A percentile compares a stretch with the other conserved stretches of the same genome.
These are phyloP conservation scores for Tetracentron sinense DNA, from an alignment of 164 flowering plant genomes.

Conservation along the genomic window DNA sequence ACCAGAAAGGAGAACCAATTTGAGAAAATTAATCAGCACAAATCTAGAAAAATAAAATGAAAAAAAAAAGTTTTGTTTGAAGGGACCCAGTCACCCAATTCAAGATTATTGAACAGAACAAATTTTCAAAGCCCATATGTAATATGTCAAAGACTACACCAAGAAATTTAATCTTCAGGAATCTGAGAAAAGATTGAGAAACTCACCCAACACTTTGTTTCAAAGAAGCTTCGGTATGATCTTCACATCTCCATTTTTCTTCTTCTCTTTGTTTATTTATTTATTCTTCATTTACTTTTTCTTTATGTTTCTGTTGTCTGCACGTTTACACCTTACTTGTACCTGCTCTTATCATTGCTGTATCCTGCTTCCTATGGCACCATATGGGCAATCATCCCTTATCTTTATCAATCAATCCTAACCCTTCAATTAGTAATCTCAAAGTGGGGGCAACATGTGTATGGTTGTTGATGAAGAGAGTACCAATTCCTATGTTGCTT, in stretches of 20 bases:
- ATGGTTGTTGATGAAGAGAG: too few relatives aligned
- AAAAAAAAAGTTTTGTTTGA: background rate
- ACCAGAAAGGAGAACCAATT: background rate
- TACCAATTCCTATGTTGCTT: background rate
- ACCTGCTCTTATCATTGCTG: background rate
- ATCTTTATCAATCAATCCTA: background rate
- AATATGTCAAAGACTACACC: background rate
- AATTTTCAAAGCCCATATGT: background rate
- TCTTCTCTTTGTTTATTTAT: background rate
- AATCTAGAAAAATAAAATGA: background rate
- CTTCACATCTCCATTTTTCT: background rate
- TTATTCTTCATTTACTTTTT: too few relatives aligned
- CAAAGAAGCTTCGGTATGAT: background rate
- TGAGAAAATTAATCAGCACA: constrained; percentile 5
- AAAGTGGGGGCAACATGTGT: background rate
- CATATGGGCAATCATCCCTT: background rate
- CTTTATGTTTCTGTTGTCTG: background rate
- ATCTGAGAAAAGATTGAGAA: background rate
- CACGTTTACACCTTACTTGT: background rate
- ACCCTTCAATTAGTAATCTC: background rate
- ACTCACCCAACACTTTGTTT: background rate
- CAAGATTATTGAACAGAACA: constrained; percentile 9
- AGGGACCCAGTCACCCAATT: constrained; percentile 7
- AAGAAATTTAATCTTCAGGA: constrained; percentile 6
- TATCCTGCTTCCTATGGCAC: background rate